These are phyloP conservation scores for Hyaloraphidium curvatum DNA, from an alignment of 192 early-diverging fungal species.

Conservation along the genomic window DNA sequence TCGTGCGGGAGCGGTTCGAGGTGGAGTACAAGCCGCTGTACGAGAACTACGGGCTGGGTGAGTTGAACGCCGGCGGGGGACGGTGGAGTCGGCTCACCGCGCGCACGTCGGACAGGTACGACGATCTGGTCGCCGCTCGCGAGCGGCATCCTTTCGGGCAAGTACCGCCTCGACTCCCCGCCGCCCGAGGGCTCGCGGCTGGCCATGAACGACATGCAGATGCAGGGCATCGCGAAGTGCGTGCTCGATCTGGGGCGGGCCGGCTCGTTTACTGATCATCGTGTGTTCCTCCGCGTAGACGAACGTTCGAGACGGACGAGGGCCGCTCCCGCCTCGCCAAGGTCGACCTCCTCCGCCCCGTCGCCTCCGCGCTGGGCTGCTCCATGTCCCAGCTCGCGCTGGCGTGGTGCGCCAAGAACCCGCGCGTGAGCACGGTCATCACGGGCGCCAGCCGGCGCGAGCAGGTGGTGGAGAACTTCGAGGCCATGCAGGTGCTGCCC, in stretches of 20 bases:
- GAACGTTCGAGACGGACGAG: slow-evolving; percentile 2
- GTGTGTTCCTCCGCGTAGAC: too few relatives aligned
- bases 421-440: slow-evolving; percentile 32
- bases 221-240: slow-evolving; percentile 2
- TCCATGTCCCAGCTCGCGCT: slow-evolving; percentile 48
- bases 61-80: too few relatives aligned
- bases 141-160: not conserved
- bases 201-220: not conserved
- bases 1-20: slow-evolving; percentile 58
- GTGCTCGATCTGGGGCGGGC: too few relatives aligned
- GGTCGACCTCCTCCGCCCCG: slow-evolving; percentile 10
- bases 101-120: too few relatives aligned
- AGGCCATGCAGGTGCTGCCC: slow-evolving; percentile 30
- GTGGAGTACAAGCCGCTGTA: slow-evolving; percentile 51
- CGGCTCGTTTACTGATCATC: too few relatives aligned
- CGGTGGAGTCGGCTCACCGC: too few relatives aligned
- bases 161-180: too few relatives aligned
- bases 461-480: slow-evolving; percentile 56
- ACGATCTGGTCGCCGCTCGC: slow-evolving; percentile 67
- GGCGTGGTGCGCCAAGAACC: slow-evolving; percentile 56
- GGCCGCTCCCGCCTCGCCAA: not conserved
- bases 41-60: slow-evolving; percentile 43
- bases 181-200: not conserved
- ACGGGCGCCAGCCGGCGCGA: slow-evolving; percentile 43
- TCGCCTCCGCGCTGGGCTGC: slow-evolving; percentile 34